phyloP scores from a whole-genome alignment of 495 filamentous ascomycete species.

The Neohortaea acidophila region DNA sequence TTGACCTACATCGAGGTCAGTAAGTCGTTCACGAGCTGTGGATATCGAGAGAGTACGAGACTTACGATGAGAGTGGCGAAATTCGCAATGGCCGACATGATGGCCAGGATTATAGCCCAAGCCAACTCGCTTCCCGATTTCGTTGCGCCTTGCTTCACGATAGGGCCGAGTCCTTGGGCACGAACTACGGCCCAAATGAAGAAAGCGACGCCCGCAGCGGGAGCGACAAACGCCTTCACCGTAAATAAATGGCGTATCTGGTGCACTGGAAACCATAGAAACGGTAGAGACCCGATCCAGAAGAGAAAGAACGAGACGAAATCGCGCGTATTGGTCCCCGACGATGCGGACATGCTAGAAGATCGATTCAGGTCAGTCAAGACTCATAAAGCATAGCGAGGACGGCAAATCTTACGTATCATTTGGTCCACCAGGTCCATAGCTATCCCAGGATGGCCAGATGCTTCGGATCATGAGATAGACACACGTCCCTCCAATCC shows the following conservation, averaged over 20 bases:
- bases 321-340: conserved; percentile 60
- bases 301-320: conserved; percentile 41
- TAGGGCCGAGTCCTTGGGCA: conserved; percentile 73
- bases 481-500: conserved; percentile 22
- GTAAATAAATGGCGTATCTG: conserved; percentile 79
- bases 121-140: conserved; percentile 52
- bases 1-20: no score
- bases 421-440: conserved; percentile 1
- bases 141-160: conserved; percentile 54
- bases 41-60: no score
- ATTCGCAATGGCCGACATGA: conserved; percentile 86
- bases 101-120: conserved; percentile 49
- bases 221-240: conserved; percentile 75
- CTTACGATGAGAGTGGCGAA: conserved; percentile 78
- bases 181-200: conserved; percentile 81
- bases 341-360: conserved; percentile 37
- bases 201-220: conserved; percentile 68
- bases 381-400: no score
- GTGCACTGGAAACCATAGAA: conserved; percentile 60
- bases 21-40: no score
- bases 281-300: conserved; percentile 33
- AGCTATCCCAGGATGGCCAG: conserved; percentile 12
- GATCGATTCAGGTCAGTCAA: no score
- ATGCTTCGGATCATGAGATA: conserved; percentile 25
- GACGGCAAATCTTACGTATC: no score